Base-by-base conservation (phyloP, 202 grass and related monocot genomes). In the Saccharum hybrid region DNA sequence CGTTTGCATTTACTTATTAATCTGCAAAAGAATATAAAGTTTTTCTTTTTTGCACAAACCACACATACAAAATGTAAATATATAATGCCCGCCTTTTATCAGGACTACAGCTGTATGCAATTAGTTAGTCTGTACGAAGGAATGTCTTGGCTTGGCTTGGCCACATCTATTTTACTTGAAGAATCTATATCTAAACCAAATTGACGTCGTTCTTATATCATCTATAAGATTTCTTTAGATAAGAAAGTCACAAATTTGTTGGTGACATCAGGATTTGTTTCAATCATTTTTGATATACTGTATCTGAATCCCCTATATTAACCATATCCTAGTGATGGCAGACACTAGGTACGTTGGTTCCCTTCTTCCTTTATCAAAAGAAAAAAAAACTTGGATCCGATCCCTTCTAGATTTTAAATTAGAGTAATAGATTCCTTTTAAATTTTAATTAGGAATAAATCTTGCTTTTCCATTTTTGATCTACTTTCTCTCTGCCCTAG, bases 251-350 rank as follows among this genome's bases (percentile, higher is more conserved):
- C 54, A 52, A 52, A 80, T 72, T 56, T 66, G 54, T 70, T 71
- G 33, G 28, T 51, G 54, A 63, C 34, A 68, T 48, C 31, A 31
- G 63, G 65, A 74, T 82, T 14, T 70, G 54, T 18, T 79, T 60
- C 45, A 48, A 74, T 79, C 80, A 46, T 73, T 66, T 59, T 45
- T 72, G 14, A 36, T 51, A 62, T 69, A 70, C 10, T 8, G 16
- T 51, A 52, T 59, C 31, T 54, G 22, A 61, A 66, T 37, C 28
- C 2, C 3, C 37, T 16, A 62, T 21, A 51, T 43, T 60, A 65
- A 60, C 64, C 16, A 46, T 74, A 60, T 74, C 37, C 46, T 26
- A n/a, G 26, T 13, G 34, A 54, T 57, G 36, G 19, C 16, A n/a
- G 5, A 43, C 34, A 49, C 16, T 28, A 16, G 0, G 41, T 54